Evolutionary conservation across 495 filamentous ascomycete genomes (phyloP), one percentile per base, ranked within the genome.

Genomic region (Cercophora samala): DNA sequence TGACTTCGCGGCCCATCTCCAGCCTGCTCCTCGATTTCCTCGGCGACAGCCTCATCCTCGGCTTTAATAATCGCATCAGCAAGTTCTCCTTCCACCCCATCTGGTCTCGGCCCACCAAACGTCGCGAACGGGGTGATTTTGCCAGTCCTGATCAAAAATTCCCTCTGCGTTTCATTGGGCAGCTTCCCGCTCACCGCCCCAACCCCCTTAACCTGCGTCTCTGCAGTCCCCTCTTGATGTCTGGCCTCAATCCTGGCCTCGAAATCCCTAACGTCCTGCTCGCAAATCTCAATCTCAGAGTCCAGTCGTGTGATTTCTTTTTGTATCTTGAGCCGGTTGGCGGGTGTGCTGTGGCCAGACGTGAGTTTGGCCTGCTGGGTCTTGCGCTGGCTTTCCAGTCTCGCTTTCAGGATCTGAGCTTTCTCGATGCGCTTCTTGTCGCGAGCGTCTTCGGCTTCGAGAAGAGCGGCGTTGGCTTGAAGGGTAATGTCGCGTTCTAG

Each of bases 121-220:
- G 87, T 88, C 2, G 93, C 89, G 66, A 99, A 98, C 0, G 95
- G 95, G 0, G 95, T 99, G 70, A 99, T 99, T 77, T 98, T 97
- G 62, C 95, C 95, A 0, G 94, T 99, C 5, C 95, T 86, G 42
- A 99, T 93, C 60, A 99, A 84, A 75, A 92, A 98, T 29, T 96
- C 93, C 59, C 93, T 86, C 62, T 91, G 87, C 17, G 84, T 92
- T 78, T 98, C 95, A 70, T 89, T 88, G 18, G 91, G 87, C 66
- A 93, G 75, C 62, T 85, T 86, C 15, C 76, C 72, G 21, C 74
- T 76, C 19, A 73, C 67, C 23, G 81, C 77, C 19, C 74, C 77
- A 17, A 73, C 67, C 23, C 81, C 77, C 6, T 73, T 71, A 1
- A 71, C 72, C 19, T 78, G 75, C 13, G 81, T 81, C 58, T 86